A percentile compares a stretch with the other conserved stretches of the same genome.
Evolutionary conservation across 352 stramenopile species (phyloP).

Genomic region (Globisporangium barbulae): DNA sequence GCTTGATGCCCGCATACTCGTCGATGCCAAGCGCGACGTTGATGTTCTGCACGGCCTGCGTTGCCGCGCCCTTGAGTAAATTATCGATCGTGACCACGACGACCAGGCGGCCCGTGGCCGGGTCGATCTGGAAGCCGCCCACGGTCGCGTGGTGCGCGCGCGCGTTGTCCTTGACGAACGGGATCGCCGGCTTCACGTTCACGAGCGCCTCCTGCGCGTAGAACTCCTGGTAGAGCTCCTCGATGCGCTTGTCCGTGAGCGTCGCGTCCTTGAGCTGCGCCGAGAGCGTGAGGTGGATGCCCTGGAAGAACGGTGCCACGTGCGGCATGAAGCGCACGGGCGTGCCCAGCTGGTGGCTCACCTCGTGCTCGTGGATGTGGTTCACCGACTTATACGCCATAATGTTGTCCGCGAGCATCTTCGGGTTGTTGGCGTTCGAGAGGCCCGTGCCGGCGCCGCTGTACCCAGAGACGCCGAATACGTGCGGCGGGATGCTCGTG

Average conservation of each 20-base stretch:
- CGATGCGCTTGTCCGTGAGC: slow-evolving; percentile 65
- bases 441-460: slow-evolving; percentile 79
- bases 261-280: slow-evolving; percentile 67
- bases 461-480: slow-evolving; percentile 90
- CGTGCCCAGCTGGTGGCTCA: slow-evolving; percentile 80
- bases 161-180: slow-evolving; percentile 77
- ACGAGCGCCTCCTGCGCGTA: slow-evolving; percentile 87
- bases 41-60: slow-evolving; percentile 94
- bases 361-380: slow-evolving; percentile 88
- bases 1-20: slow-evolving; percentile 73
- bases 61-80: slow-evolving; percentile 92
- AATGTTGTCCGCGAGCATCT: slow-evolving; percentile 82
- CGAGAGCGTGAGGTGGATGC: slow-evolving; percentile 91
- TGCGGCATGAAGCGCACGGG: slow-evolving; percentile 92
- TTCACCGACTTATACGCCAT: slow-evolving; percentile 90
- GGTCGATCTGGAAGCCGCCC: slow-evolving; percentile 88
- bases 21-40: slow-evolving; percentile 91
- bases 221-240: slow-evolving; percentile 73
- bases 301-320: slow-evolving; percentile 92
- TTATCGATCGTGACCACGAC: slow-evolving; percentile 92
- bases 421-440: slow-evolving; percentile 80
- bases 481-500: slow-evolving; percentile 60
- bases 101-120: slow-evolving; percentile 79
- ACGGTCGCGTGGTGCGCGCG: slow-evolving; percentile 74
- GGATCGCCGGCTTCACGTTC: slow-evolving; percentile 63